Conservation (phyloP, 2,329 filamentous ascomycete species). For the Thielaviopsis euricoi region DNA sequence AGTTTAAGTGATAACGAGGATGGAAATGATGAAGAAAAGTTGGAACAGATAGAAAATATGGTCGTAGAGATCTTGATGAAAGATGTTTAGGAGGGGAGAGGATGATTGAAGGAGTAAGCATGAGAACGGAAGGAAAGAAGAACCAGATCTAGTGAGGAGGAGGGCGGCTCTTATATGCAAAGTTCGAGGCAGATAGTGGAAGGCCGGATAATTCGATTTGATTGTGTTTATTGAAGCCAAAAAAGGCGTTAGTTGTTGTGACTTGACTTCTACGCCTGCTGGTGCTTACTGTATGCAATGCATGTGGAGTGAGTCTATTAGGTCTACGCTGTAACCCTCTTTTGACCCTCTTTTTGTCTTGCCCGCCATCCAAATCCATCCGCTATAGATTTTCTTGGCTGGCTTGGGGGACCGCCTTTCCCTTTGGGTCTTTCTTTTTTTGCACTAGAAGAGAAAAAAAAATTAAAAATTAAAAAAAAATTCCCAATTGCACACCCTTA, state of each 20-base stretch:
- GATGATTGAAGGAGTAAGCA: background rate
- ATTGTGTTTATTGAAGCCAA: background rate
- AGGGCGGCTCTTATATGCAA: slow-evolving; percentile 8
- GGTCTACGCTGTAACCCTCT: background rate
- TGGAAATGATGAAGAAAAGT: background rate
- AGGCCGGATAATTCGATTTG: background rate
- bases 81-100: background rate
- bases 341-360: background rate
- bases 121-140: background rate
- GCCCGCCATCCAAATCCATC: too few relatives aligned
- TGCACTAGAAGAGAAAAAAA: slow-evolving; percentile 8
- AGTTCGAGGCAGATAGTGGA: background rate
- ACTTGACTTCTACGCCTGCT: background rate
- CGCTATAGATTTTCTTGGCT: background rate
- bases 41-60: background rate
- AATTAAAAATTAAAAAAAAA: too few relatives aligned
- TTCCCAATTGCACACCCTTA: too few relatives aligned
- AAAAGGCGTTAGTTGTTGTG: background rate
- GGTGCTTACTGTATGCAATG: background rate
- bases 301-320: background rate
- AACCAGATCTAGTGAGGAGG: background rate
- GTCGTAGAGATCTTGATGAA: background rate
- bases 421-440: background rate
- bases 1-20: background rate
- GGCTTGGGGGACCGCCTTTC: background rate